These are phyloP conservation scores for Filobasidium floriforme DNA, from an alignment of 768 basidiomycete genomes.

Conservation along the genomic window DNA sequence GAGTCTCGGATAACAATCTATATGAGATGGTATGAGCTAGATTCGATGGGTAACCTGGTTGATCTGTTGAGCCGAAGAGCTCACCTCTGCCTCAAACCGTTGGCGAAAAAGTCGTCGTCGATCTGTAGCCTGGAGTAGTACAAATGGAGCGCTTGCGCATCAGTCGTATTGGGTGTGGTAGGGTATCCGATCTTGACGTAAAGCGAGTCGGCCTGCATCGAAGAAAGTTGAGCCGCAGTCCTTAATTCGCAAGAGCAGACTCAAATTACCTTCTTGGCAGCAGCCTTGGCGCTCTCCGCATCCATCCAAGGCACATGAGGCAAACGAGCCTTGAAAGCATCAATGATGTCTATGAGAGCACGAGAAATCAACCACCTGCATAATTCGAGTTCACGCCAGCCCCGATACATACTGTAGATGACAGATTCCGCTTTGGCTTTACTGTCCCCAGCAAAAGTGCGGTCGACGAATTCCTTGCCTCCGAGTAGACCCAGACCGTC, in stretches of 20 bases:
- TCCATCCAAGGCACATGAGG: constrained; percentile 85
- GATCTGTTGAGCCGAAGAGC: constrained; percentile 43
- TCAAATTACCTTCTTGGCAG: constrained; percentile 64
- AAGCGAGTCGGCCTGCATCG: constrained; percentile 65
- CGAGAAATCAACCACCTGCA: not conserved
- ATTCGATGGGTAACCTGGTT: no score
- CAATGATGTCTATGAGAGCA: constrained; percentile 53
- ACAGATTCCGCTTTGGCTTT: constrained; percentile 72
- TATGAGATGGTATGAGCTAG: constrained; percentile 5
- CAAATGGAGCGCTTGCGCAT: constrained; percentile 58
- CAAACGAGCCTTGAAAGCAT: constrained; percentile 72
- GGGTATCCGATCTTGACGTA: constrained; percentile 92
- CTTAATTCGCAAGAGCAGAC: not conserved
- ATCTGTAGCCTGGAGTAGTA: constrained; percentile 68
- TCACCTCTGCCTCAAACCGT: constrained; percentile 51
- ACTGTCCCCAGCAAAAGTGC: constrained; percentile 52
- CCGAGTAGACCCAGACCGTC: constrained; percentile 69
- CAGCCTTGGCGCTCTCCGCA: constrained; percentile 65
- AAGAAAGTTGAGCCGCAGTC: not conserved
- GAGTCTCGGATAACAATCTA: constrained; percentile 57
- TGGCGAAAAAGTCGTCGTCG: constrained; percentile 71
- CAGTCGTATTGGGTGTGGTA: constrained; percentile 68
- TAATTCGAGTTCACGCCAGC: not conserved
- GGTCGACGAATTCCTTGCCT: constrained; percentile 68
- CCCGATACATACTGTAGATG: constrained; percentile 57